phyloP scores from a whole-genome alignment of 371 early-diverging fungal genomes.

The Mortierella sp. region DNA sequence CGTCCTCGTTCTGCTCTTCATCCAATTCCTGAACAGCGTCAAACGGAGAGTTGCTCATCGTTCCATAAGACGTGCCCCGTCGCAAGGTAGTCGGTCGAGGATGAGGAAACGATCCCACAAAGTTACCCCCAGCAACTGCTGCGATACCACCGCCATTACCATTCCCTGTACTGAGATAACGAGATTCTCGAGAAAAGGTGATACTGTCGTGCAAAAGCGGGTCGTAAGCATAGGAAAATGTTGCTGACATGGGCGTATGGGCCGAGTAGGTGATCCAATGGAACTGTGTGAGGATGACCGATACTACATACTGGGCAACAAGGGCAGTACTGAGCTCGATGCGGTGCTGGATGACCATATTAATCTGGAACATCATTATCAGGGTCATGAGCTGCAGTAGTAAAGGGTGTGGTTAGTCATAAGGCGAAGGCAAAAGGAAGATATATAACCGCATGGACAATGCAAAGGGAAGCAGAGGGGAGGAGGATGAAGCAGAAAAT shows the following conservation, averaged over 20 bases:
- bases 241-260: slow-evolving; percentile 56
- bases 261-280: slow-evolving; percentile 55
- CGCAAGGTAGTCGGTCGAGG: slow-evolving; percentile 12
- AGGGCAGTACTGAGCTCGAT: slow-evolving; percentile 21
- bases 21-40: slow-evolving; percentile 44
- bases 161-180: slow-evolving; percentile 22
- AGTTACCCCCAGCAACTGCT: not conserved
- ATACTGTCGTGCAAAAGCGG: slow-evolving; percentile 46
- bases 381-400: slow-evolving; percentile 36
- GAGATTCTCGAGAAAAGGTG: slow-evolving; percentile 52
- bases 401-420: not conserved
- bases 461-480: not conserved
- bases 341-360: slow-evolving; percentile 46
- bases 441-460: not conserved
- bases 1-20: slow-evolving; percentile 33
- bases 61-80: slow-evolving; percentile 43
- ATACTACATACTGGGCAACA: slow-evolving; percentile 35
- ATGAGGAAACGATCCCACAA: not conserved
- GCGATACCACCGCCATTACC: not conserved
- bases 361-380: slow-evolving; percentile 40
- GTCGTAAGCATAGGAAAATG: slow-evolving; percentile 41
- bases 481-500: not conserved
- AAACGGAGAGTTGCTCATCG: slow-evolving; percentile 37
- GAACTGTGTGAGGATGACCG: slow-evolving; percentile 39
- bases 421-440: not conserved